Conservation (phyloP, 2,329 filamentous ascomycete species). For the Teratosphaeria viscida region DNA sequence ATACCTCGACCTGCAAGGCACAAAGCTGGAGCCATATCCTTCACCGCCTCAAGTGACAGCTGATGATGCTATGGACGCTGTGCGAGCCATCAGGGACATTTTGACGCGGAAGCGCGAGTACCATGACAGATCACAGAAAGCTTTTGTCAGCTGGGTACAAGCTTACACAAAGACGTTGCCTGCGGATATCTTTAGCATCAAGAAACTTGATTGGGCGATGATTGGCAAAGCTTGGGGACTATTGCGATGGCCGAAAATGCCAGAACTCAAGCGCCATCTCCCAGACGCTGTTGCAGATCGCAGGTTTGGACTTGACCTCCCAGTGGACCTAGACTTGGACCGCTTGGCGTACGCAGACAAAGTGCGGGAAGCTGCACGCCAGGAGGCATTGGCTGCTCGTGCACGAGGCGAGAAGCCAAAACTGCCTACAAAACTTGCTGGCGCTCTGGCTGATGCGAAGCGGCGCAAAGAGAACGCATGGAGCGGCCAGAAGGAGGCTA, state of each 20-base stretch:
- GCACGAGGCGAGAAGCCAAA: constrained; percentile 17
- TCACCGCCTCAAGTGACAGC: constrained; percentile 42
- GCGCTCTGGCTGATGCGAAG: constrained; percentile 17
- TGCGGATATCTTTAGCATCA: constrained; percentile 75
- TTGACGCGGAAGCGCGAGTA: constrained; percentile 53
- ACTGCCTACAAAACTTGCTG: constrained; percentile 14
- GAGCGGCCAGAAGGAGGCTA: constrained; percentile 28
- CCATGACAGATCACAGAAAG: constrained; percentile 80
- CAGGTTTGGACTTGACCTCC: constrained; percentile 28
- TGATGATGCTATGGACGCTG: constrained; percentile 47
- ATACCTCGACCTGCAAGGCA: constrained; percentile 51
- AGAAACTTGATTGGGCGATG: constrained; percentile 75
- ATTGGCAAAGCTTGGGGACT: constrained; percentile 77
- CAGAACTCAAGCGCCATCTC: constrained; percentile 51
- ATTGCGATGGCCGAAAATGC: constrained; percentile 83
- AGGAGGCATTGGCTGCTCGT: constrained; percentile 24
- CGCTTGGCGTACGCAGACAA: constrained; percentile 36
- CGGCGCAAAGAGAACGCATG: constrained; percentile 27
- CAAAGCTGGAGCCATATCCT: constrained; percentile 21
- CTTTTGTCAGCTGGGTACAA: constrained; percentile 87
- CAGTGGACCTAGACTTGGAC: constrained; percentile 26
- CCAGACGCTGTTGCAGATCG: constrained; percentile 28
- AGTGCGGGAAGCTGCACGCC: constrained; percentile 31
- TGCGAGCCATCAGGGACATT: constrained; percentile 50
- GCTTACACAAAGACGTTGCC: constrained; percentile 88